Base-by-base conservation (phyloP, 768 basidiomycete species). In the Boletus tomentosulus region DNA sequence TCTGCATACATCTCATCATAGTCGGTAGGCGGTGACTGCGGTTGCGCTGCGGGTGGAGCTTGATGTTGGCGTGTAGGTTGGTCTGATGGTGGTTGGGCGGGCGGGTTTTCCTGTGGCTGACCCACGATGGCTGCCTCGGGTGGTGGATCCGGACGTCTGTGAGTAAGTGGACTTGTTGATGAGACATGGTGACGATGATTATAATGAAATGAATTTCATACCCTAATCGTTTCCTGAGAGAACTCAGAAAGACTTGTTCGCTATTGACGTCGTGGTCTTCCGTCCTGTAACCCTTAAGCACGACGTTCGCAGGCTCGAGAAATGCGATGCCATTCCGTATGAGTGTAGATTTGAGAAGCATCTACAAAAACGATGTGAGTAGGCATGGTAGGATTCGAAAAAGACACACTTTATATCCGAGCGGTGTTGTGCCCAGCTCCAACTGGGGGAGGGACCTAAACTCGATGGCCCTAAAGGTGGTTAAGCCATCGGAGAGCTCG, bases 401-500 rank as follows among this genome's bases (percentile, higher is more conserved):
- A 25, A 41, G 27, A 35, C 59, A 22, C 9, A 91, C 94, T 77
- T 98, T 98, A 64, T 74, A 89, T 9, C 95, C 95, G 30, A 95
- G 73, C 3, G 81, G 81, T 1, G 93, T 96, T 19, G 78, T 80
- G 8, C 87, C 89, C 16, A 98, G 76, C 46, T 77, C 76, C 19
- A 98, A 58, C 42, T 82, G 76, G 1, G 81, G 79, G 28, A 97
- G 65, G 24, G 76, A 71, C 50, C 79, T 81, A 58, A 86, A 92
- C 65, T 98, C 95, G 57, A 95, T 15, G 41, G 89, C 95, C 34
- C 78, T 77, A 31, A 95, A 67, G 3, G 71, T 77, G 2, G 75
- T 78, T 13, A 73, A 66, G n/a, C 95, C 95, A 66, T 98, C 95
- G 49, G 82, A 85, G 48, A 97, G 68, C 59, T 85, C 76, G 28